A percentile compares a stretch with the other conserved stretches of the same genome.
Evolutionary conservation across 345 rosid genomes (phyloP).

Genomic region (Raphanus sativus): DNA sequence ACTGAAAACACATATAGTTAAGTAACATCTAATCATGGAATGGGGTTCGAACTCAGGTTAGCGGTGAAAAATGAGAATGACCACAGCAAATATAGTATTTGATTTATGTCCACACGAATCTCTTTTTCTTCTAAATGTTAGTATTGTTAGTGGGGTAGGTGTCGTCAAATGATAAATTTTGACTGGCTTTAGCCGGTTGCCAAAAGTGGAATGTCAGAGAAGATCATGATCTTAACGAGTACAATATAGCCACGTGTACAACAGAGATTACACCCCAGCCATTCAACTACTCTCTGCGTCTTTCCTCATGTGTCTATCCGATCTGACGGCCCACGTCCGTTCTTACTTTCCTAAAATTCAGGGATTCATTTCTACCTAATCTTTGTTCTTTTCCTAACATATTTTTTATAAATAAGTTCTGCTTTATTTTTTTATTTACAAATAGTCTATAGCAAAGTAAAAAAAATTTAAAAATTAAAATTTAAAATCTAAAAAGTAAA

Average conservation of each 20-base stretch:
- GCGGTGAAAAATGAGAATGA: neutral
- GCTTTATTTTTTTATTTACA: no score
- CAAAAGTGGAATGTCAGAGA: neutral
- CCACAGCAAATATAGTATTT: neutral
- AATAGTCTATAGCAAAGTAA: no score
- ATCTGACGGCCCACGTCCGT: conserved; percentile 31
- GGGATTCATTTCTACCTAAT: neutral
- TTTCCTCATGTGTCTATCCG: conserved; percentile 20
- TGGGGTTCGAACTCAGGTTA: neutral
- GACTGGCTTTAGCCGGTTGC: neutral
- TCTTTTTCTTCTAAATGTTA: neutral
- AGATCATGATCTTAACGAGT: neutral
- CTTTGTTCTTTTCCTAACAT: neutral
- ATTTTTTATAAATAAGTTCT: neutral
- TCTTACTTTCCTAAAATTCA: conserved; percentile 30
- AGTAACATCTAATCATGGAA: neutral
- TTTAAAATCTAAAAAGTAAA: neutral
- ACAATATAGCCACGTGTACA: neutral
- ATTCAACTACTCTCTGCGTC: neutral
- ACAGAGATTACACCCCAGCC: neutral
- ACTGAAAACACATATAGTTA: neutral
- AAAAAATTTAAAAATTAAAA: no score
- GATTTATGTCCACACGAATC: neutral
- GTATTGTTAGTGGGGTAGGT: neutral
- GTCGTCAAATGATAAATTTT: neutral